Evolutionary conservation across 257 asterid genomes (phyloP), one percentile per base, ranked within the genome.

Genomic region (Nicotiana tabacum): DNA sequence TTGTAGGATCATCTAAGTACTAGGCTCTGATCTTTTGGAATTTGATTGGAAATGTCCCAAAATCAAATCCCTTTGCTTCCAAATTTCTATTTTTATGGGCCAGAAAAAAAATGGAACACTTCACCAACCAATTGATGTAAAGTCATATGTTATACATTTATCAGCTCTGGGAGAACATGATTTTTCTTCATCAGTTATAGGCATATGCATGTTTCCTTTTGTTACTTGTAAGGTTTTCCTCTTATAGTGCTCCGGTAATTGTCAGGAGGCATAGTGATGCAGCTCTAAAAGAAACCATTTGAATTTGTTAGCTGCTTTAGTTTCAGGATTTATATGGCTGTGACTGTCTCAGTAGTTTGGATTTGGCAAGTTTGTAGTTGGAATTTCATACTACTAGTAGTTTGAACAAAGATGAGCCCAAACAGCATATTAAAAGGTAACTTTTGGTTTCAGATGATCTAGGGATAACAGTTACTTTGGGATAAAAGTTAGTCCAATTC

Each of bases 371-470:
- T 72, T 72, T 46, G 60, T 46, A 7, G 24, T 51, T 24, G 21
- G 37, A 70, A 70, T 43, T 39, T 43, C 21, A 4, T 39, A 11
- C 17, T 70, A 69, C 77, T 39, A n/a, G 7, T 24, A 21, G 78
- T 43, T 72, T 55, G 48, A 72, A 72, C 15, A 72, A 72, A 46
- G n/a, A 2, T 46, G 78, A 5, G 13, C 16, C 64, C 79, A 74
- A 24, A 74, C 79, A 74, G 48, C 7, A 27, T 74, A 60, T 74
- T 24, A 24, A 48, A 53, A 70, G 78, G 39, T 74, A 32, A 48
- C 79, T 76, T 76, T 76, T 51, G 46, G 32, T 51, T 24, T 76
- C 64, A 51, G 80, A 51, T 51, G 80, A 48, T 76, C 43, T 74
- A 13, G 39, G 79, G 35, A 11, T 72, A 46, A 72, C 79, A 46